Percentiles rank a stretch among this genome's conserved stretches.
phyloP scores from a whole-genome alignment of 768 basidiomycete species.

The Filobasidium wieringae region DNA sequence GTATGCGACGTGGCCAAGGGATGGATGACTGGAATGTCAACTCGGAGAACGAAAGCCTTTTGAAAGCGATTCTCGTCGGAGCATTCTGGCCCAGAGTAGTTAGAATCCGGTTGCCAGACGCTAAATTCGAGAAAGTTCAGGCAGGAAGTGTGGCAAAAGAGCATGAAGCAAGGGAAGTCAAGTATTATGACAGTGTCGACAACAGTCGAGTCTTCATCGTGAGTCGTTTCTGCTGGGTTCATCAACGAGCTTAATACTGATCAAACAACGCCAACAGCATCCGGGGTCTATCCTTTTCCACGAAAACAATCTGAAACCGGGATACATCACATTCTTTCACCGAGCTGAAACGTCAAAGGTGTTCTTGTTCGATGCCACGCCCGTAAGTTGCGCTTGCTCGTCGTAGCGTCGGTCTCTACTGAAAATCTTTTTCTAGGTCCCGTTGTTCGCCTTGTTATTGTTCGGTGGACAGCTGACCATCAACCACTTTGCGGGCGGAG shows the following conservation, averaged over 20 bases:
- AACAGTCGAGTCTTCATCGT: slow-evolving; percentile 40
- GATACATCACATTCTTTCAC: slow-evolving; percentile 72
- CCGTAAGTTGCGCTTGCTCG: slow-evolving; percentile 46
- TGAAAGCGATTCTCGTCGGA: slow-evolving; percentile 74
- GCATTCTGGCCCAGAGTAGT: slow-evolving; percentile 79
- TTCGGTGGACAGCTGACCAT: slow-evolving; percentile 71
- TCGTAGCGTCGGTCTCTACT: neutral
- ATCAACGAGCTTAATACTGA: neutral
- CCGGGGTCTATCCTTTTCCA: slow-evolving; percentile 70
- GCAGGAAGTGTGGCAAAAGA: slow-evolving; percentile 74
- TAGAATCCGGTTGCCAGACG: slow-evolving; percentile 58
- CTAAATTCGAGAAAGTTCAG: slow-evolving; percentile 73
- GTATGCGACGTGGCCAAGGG: neutral
- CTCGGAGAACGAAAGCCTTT: slow-evolving; percentile 55
- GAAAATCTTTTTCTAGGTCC: slow-evolving; percentile 46
- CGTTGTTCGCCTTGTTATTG: slow-evolving; percentile 69
- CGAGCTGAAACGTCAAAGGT: slow-evolving; percentile 68
- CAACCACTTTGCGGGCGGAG: slow-evolving; percentile 67
- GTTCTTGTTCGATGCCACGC: slow-evolving; percentile 74
- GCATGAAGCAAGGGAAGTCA: slow-evolving; percentile 71
- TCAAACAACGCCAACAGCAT: slow-evolving; percentile 41
- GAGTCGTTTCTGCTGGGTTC: neutral
- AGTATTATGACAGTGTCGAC: slow-evolving; percentile 54
- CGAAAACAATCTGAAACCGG: slow-evolving; percentile 58
- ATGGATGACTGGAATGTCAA: slow-evolving; percentile 51